These are phyloP conservation scores for Tremellales sp. DNA, from an alignment of 1,284 basidiomycete species.

Conservation along the genomic window DNA sequence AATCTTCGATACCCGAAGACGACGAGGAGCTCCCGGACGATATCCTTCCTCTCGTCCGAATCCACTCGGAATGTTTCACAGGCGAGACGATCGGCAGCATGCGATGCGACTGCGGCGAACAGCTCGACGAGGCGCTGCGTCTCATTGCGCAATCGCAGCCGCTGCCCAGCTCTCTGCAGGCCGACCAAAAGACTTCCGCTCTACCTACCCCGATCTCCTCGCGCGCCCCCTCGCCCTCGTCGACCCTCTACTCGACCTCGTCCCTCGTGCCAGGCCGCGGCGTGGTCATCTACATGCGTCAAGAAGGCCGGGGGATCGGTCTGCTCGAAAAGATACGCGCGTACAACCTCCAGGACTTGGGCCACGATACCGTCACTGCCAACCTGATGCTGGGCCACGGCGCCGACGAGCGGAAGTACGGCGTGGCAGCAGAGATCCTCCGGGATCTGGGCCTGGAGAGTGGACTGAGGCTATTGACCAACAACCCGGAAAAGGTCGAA, in stretches of 20 bases:
- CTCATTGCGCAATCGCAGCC: constrained; percentile 72
- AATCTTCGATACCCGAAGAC: background rate
- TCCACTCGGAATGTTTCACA: constrained; percentile 98
- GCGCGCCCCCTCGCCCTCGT: constrained; percentile 27
- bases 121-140: constrained; percentile 92
- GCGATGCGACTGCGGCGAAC: constrained; percentile 98
- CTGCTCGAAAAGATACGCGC: constrained; percentile 93
- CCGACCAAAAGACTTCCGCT: constrained; percentile 32
- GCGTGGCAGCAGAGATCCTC: constrained; percentile 84
- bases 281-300: constrained; percentile 93
- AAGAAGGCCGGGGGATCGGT: constrained; percentile 98
- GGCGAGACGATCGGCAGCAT: constrained; percentile 98
- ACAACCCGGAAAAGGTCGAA: constrained; percentile 95
- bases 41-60: constrained; percentile 75
- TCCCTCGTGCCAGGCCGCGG: constrained; percentile 66
- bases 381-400: constrained; percentile 92
- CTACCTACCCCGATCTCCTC: constrained; percentile 41
- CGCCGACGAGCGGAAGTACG: constrained; percentile 92
- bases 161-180: constrained; percentile 6
- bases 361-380: constrained; percentile 96
- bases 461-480: constrained; percentile 81
- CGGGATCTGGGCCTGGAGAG: constrained; percentile 76
- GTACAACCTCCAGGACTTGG: constrained; percentile 97
- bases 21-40: constrained; percentile 21
- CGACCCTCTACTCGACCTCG: constrained; percentile 5